Base-by-base conservation (phyloP, 345 rosid species). In the Atalantia buxifolia region DNA sequence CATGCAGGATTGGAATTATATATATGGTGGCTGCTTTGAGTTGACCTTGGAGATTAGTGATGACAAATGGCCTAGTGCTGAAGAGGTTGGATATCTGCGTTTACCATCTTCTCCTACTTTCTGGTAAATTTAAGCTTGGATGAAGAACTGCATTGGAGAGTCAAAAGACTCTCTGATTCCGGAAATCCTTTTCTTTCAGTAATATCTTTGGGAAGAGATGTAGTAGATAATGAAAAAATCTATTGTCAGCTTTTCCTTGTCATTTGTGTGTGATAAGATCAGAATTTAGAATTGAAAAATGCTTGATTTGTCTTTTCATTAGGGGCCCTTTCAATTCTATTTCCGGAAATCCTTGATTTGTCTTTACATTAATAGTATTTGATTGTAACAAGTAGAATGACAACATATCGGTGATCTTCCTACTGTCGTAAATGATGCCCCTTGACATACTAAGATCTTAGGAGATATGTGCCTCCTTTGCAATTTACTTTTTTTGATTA, bases 1-100 rank as follows among this genome's bases (percentile, higher is more conserved):
- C 82, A 96, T 94, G 99, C 99, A 96, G 86, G 99, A 94, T 76
- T 96, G 98, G 98, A 96, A 96, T 83, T 96, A 96, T 83, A 90
- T 96, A 81, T 85, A 94, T 84, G 99, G 91, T 77, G 95, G 91
- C 69, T 96, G 99, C 87, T 90, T 96, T 70, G 99, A 96, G 82
- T 85, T 96, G 88, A 96, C 98, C n/a, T 84, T 96, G 87, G 98
- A 96, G 89, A 83, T 94, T 35, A 92, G 99, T 66, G 97, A 96
- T 78, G 81, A 90, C 83, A 94, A 96, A 83, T 96, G 99, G 99
- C 98, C 99, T 81, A 84, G 69, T 64, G 94, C 95, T 45, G 76
- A 85, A 40, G 97, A 94, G 99, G 98, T 96, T 61, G 62, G 84
- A 69, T 77, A 78, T 76, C 83, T 55, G 59, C 25, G 75, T 68